Conservation (phyloP, 2,329 filamentous ascomycete species). For the Colletotrichum eleusines region DNA sequence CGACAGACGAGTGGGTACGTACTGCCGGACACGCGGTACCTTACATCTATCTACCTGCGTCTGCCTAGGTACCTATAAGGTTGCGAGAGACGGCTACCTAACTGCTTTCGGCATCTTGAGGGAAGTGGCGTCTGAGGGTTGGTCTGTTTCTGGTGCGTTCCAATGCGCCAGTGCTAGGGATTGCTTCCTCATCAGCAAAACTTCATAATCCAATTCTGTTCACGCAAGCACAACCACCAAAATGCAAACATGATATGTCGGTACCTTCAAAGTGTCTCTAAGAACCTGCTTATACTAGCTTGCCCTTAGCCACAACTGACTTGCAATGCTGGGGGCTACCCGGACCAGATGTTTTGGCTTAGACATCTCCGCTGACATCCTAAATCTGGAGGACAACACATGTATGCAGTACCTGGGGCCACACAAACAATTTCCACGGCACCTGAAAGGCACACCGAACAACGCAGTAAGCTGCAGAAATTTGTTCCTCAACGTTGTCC, state of each 20-base stretch:
- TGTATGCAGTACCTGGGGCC: not conserved
- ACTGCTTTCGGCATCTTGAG: not conserved
- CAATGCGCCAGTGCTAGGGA: not conserved
- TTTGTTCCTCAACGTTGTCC: not conserved
- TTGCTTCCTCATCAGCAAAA: not conserved
- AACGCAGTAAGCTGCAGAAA: not conserved
- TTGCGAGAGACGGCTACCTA: not conserved
- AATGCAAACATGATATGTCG: not conserved
- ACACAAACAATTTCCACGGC: not conserved
- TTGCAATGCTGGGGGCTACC: not conserved
- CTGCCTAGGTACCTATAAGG: not conserved
- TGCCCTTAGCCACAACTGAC: not conserved
- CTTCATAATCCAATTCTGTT: not conserved
- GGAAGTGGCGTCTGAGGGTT: not conserved
- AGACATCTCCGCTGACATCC: not conserved
- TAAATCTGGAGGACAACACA: not conserved
- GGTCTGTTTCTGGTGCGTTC: not conserved
- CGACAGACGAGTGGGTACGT: not conserved
- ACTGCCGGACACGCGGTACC: not conserved
- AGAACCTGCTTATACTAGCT: not conserved
- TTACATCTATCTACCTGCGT: not conserved
- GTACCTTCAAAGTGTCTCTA: not conserved
- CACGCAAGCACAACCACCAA: not conserved
- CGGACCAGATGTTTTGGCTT: not conserved
- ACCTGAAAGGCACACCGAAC: no score